Evolutionary conservation across 768 basidiomycete species (phyloP), one percentile per base, ranked within the genome.

Genomic region (Amanita subjunquillea): DNA sequence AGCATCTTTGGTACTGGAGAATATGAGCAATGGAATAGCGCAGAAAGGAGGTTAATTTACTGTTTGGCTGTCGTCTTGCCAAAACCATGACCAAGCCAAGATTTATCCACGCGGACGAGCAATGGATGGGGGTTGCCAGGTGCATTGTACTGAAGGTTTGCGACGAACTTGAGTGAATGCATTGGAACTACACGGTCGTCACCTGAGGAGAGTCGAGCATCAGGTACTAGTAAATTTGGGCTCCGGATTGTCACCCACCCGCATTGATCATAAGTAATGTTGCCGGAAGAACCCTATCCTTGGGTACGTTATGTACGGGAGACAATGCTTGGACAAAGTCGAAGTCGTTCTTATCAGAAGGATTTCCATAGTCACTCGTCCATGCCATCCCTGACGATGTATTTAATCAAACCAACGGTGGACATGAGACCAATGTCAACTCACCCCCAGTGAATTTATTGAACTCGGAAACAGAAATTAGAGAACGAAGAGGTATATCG

Each of bases 121-220:
- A 91, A 69, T 4, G 89, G 90, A 59, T 88, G 66, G 0, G 78
- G 76, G 62, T 90, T 91, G 39, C 79, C 57, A 1, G 85, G 73
- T 1, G 78, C 65, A 2, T 65, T 67, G 61, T 90, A 67, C 62
- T 92, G 89, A 32, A 91, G 70, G 13, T 80, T 79, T 12, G 89
- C 88, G 0, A 82, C 80, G 47, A 79, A 73, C 66, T 92, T 92
- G 77, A 86, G 90, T 4, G 87, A 86, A 66, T 90, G 89, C 62
- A 88, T 69, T 1, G 87, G 87, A 3, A 90, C 87, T 15, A 91
- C 88, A 38, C 89, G 83, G 58, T 89, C 87, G 57, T 91, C 88
- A 56, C 87, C 87, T 88, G 58, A 9, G 22, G 32, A 41, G 7
- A 45, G 10, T 29, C 20, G 25, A 52, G 36, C 10, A 5, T 29